Evolutionary conservation across 2,329 filamentous ascomycete genomes (phyloP), one percentile per base, ranked within the genome.

Genomic region (Pseudogymnoascus sp.): DNA sequence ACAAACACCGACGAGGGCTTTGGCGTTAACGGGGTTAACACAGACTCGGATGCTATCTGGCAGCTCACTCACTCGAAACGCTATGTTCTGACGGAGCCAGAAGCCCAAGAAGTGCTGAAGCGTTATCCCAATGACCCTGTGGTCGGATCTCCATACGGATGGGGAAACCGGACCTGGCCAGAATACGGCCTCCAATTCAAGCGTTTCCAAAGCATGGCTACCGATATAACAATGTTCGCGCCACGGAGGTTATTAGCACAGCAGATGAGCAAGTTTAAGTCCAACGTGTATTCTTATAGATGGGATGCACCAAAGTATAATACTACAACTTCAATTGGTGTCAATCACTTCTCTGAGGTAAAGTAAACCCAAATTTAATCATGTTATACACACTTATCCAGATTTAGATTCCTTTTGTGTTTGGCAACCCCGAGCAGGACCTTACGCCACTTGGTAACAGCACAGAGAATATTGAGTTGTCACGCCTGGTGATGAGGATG

Each of bases 11-110:
- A 74, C 18, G 72, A 74, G 61, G 72, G 70, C 4, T 65, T 67
- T 28, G 79, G 76, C 0, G 76, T 78, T 12, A 57, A 25, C 4
- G 3, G 59, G 18, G 78, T 86, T 63, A 79, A 84, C 67, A 81
- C 78, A 0, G 79, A 76, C 9, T 76, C 73, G 14, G 76, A 82
- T 54, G 43, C 43, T 30, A 11, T 54, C 25, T 6, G 57, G 81
- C 85, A 37, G 16, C 38, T 32, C 12, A 37, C 58, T 9, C 35
- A 32, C 12, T 41, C 35, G 20, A 43, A 32, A 20, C 32, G 57
- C 38, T 58, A 62, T 64, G 65, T 65, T 64, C 25, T 67, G 65
- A 64, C 65, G 66, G 43, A 54, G 25, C 43, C n/a, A 2, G 14
- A 54, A 30, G 69, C 75, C 2, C 66, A 72, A 41, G 66, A 65